phyloP scores from a whole-genome alignment of 495 filamentous ascomycete species.

The Talaromyces wortmannii region DNA sequence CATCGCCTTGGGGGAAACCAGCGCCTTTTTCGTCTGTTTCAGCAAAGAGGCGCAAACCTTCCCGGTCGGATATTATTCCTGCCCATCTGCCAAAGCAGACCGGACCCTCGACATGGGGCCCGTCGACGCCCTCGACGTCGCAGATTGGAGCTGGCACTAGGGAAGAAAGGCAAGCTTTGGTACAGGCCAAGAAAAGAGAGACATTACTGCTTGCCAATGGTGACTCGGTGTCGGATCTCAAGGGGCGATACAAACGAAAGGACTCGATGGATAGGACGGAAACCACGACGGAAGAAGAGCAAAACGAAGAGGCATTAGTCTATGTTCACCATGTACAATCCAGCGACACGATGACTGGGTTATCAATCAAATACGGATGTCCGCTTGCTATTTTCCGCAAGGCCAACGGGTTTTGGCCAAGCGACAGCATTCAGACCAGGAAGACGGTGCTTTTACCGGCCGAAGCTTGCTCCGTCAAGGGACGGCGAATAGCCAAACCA shows the following conservation, averaged over 20 bases:
- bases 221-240: slow-evolving; percentile 33
- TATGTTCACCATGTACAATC: slow-evolving; percentile 85
- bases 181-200: slow-evolving; percentile 58
- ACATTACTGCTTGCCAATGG: slow-evolving; percentile 50
- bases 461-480: slow-evolving; percentile 81
- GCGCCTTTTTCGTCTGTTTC: slow-evolving; percentile 20
- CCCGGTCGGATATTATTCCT: slow-evolving; percentile 32
- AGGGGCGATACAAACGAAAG: slow-evolving; percentile 50
- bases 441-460: slow-evolving; percentile 80
- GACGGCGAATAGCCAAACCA: slow-evolving; percentile 36
- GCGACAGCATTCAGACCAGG: slow-evolving; percentile 78
- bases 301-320: slow-evolving; percentile 67
- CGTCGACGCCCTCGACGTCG: slow-evolving; percentile 29
- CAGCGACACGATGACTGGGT: slow-evolving; percentile 79
- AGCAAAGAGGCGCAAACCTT: slow-evolving; percentile 36
- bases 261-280: slow-evolving; percentile 47
- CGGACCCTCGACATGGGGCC: slow-evolving; percentile 46
- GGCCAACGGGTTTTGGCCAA: slow-evolving; percentile 90
- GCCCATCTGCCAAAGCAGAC: slow-evolving; percentile 27
- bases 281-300: slow-evolving; percentile 33
- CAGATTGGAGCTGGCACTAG: slow-evolving; percentile 46
- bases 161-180: slow-evolving; percentile 48
- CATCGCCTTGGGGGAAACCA: slow-evolving; percentile 19
- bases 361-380: slow-evolving; percentile 85
- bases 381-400: slow-evolving; percentile 70